Conservation (phyloP, 1,284 basidiomycete species). For the Trametes versicolor region DNA sequence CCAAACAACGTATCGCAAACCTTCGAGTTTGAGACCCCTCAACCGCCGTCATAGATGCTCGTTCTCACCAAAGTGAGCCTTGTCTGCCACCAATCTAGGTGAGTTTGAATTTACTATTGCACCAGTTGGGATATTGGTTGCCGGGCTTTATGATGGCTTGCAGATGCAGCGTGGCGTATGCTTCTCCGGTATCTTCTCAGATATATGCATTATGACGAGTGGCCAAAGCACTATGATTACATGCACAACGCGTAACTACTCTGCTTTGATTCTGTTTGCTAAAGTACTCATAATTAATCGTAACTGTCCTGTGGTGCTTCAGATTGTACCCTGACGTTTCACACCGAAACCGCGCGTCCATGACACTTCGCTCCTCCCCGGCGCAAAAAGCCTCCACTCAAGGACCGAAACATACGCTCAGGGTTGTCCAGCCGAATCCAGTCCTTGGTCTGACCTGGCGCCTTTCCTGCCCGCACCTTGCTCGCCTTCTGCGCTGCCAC, state of each 20-base stretch:
- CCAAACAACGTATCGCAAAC: slow-evolving; percentile 17
- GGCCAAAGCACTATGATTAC: too few relatives aligned
- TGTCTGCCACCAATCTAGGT: too few relatives aligned
- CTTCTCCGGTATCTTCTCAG: too few relatives aligned
- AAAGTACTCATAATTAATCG: neutral
- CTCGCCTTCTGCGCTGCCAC: slow-evolving; percentile 14
- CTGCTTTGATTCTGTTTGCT: neutral
- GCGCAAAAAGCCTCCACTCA: slow-evolving; percentile 3
- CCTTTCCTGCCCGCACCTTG: neutral
- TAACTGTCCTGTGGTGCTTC: neutral
- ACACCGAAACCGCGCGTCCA: slow-evolving; percentile 4
- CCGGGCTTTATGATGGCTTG: too few relatives aligned
- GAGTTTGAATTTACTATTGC: too few relatives aligned
- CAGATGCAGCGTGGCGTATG: too few relatives aligned
- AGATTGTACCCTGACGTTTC: neutral
- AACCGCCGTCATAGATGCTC: too few relatives aligned
- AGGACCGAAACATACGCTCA: neutral
- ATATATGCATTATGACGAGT: neutral
- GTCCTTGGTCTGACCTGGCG: neutral
- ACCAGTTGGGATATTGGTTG: too few relatives aligned
- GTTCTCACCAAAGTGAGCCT: too few relatives aligned
- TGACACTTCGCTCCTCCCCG: neutral
- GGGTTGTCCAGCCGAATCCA: slow-evolving; percentile 19
- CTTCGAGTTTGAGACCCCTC: too few relatives aligned
- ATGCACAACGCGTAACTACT: too few relatives aligned